Base-by-base conservation (phyloP, 495 filamentous ascomycete genomes). In the Durotheca rogersii region DNA sequence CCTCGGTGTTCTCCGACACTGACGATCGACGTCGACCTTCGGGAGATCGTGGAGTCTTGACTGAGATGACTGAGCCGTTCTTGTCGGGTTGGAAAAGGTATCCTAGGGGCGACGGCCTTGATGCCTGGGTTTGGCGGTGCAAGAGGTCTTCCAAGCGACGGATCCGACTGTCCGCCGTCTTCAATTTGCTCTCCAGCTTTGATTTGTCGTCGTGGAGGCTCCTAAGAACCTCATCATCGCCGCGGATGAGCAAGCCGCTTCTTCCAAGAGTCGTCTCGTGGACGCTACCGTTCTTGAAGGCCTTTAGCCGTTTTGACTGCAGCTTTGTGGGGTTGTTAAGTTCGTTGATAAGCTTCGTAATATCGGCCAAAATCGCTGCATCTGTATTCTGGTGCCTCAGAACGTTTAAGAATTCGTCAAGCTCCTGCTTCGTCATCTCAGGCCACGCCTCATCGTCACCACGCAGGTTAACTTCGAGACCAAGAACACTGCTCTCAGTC, bases 251-350 rank as follows among this genome's bases (percentile, higher is more conserved):
- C 16, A 96, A 75, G 7, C 90, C 91, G 47, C 86, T 90, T 49
- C 82, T 82, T 25, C 89, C 87, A 36, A 89, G 74, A 7, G 76
- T 77, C 10, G 85, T 83, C 58, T 97, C 93, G 57, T 96, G 90
- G 9, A 99, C 78, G 58, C 91, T 96, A 31, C 93, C 94, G 57
- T 90, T 89, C 61, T 96, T 97, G 77, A 99, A 97, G 0, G 88
- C 89, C 60, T 90, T 94, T 30, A 89, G 82, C 39, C 87, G 79
- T 64, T 87, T 89, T 35, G 81, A 78, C 61, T 88, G 87, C 49
- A 79, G 78, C 53, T 83, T 84, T 4, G 86, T 90, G 0, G 91
- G 90, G 33, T 74, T 82, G 52, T 76, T 80, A n/a, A 89, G 72
- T 6, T 86, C 84, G 15, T 71, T 70, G 40, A 84, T 69, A 6